Base-by-base conservation (phyloP, 1,139 yeast species). In the Pichia sp. region DNA sequence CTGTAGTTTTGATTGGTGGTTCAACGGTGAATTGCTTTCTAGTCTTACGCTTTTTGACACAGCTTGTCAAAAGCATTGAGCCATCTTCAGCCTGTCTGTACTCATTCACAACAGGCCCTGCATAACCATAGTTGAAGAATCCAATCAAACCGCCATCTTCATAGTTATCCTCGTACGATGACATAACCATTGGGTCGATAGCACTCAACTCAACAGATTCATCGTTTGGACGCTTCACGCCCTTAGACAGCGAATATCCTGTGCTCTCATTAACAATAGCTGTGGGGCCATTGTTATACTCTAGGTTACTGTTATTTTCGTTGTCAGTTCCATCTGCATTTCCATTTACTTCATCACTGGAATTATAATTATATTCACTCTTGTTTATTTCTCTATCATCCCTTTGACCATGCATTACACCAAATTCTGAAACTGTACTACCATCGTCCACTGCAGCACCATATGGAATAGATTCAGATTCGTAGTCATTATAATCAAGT, bases 11-110 rank as follows among this genome's bases (percentile, higher is more conserved):
- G 16, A 54, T 49, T 4, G 58, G 44, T n/a, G 57, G 47, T 19
- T 52, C 61, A 41, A 60, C 47, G 47, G 57, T 46, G 41, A 59
- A 32, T 52, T 63, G 58, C 55, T 62, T 57, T 56, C 64, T 50
- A n/a, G 57, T 53, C 40, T 51, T 46, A 42, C 57, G 44, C 42
- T 50, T 51, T 52, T 52, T 56, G 26, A 56, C 59, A 32, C 55
- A 56, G 34, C 59, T 54, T 2, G 59, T 56, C 34, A 56, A 26
- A 11, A 50, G 8, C 8, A 50, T 5, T 4, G 57, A 50, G 5
- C 52, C 54, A 46, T 50, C 49, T 2, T 32, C 50, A 34, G 8
- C 41, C 10, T 42, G 45, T 34, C 32, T 48, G 16, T 50, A 36
- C 34, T 56, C 59, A 49, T 49, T 48, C 10, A 54, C 45, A 32